Evolutionary conservation across 2,329 filamentous ascomycete genomes (phyloP).

Genomic region (Fusarium stilboides): DNA sequence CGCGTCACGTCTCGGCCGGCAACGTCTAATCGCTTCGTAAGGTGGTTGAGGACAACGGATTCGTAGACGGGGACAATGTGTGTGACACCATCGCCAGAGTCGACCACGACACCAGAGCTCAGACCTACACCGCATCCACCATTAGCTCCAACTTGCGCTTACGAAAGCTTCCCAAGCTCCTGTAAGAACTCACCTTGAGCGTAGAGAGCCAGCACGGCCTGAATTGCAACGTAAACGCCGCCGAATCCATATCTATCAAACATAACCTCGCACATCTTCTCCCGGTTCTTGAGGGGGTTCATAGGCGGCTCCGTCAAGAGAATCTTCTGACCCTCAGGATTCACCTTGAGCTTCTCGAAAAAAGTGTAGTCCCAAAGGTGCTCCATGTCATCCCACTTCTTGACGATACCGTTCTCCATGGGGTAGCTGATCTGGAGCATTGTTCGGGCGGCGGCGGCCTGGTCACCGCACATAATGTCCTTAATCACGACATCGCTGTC

Average conservation of each 20-base stretch:
- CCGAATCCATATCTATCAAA: conserved; percentile 97
- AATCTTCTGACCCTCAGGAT: conserved; percentile 94
- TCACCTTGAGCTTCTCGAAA: conserved; percentile 94
- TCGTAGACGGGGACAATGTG: conserved; percentile 99
- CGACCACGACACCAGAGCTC: conserved; percentile 95
- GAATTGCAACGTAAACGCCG: conserved; percentile 97
- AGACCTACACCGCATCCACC: conserved; percentile 69
- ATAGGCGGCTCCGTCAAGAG: conserved; percentile 96
- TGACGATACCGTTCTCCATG: conserved; percentile 99
- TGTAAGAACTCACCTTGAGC: conserved; percentile 80
- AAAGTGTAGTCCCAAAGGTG: conserved; percentile 99
- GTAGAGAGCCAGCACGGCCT: conserved; percentile 95
- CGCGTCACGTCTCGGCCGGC: conserved; percentile 98
- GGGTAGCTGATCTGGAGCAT: conserved; percentile 99
- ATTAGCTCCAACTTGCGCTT: conserved; percentile 6
- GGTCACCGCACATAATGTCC: conserved; percentile 99
- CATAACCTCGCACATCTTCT: conserved; percentile 99
- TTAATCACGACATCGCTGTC: conserved; percentile 79
- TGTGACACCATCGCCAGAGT: conserved; percentile 97
- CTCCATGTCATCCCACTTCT: conserved; percentile 99
- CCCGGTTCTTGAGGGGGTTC: conserved; percentile 96
- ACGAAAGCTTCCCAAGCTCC: conserved; percentile 6
- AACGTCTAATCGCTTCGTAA: conserved; percentile 93
- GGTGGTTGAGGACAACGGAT: conserved; percentile 96
- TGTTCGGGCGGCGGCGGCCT: conserved; percentile 93